These are phyloP conservation scores for Macadamia integrifolia DNA, from an alignment of 164 flowering plant genomes.

Conservation along the genomic window DNA sequence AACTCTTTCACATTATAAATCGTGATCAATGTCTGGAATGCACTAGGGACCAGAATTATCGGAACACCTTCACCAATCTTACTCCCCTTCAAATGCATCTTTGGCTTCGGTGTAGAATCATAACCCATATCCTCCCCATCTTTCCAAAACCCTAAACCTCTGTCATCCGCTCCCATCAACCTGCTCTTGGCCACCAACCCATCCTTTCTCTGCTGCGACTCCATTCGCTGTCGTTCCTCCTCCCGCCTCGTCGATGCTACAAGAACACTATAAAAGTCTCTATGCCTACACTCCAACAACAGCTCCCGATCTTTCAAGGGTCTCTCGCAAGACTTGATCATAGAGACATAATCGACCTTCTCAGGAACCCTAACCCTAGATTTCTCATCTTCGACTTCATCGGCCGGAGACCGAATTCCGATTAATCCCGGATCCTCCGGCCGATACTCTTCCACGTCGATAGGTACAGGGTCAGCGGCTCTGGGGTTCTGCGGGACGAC, in stretches of 20 bases:
- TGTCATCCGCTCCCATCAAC: slow-evolving; percentile 56
- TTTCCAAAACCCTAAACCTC: slow-evolving; percentile 37
- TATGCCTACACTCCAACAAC: slow-evolving; percentile 57
- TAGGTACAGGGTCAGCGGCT: slow-evolving; percentile 2
- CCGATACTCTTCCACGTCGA: slow-evolving; percentile 26
- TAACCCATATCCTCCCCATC: slow-evolving; percentile 51
- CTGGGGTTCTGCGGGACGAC: slow-evolving; percentile 27
- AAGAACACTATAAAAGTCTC: slow-evolving; percentile 68
- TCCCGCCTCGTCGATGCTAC: slow-evolving; percentile 57
- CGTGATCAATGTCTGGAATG: slow-evolving; percentile 87
- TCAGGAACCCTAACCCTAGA: slow-evolving; percentile 11
- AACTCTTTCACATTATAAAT: slow-evolving; percentile 98
- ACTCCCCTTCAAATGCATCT: slow-evolving; percentile 63
- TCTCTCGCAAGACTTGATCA: slow-evolving; percentile 58
- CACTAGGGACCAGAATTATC: slow-evolving; percentile 94
- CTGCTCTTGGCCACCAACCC: slow-evolving; percentile 81
- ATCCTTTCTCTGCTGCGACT: slow-evolving; percentile 87
- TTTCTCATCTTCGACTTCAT: slow-evolving; percentile 8
- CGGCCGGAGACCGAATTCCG: slow-evolving; percentile 1
- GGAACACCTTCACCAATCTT: slow-evolving; percentile 98
- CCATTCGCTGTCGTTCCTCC: slow-evolving; percentile 73
- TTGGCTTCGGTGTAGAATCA: slow-evolving; percentile 50
- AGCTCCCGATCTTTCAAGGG: slow-evolving; percentile 77
- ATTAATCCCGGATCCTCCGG: slow-evolving; percentile 26
- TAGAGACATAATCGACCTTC: slow-evolving; percentile 24